Evolutionary conservation across 257 asterid species (phyloP).

Genomic region (Nemophila menziesii): DNA sequence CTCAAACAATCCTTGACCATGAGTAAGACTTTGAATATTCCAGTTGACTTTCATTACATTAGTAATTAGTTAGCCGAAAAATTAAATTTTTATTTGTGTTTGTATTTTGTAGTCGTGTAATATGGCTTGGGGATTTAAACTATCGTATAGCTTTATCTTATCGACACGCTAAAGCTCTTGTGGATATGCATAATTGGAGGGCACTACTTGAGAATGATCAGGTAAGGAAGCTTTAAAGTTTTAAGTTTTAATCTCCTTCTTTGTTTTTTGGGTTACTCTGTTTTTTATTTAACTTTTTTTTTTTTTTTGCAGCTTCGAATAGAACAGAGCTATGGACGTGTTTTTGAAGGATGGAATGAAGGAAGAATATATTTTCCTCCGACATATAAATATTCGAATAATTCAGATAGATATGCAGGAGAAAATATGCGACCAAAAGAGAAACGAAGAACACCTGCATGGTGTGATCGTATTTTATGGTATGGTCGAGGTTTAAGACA

Average conservation of each 20-base stretch:
- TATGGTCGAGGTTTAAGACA: slow-evolving; percentile 81
- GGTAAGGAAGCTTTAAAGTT: slow-evolving; percentile 32
- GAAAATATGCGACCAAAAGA: slow-evolving; percentile 64
- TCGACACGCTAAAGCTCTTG: slow-evolving; percentile 85
- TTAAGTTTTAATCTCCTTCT: background rate
- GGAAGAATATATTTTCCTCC: slow-evolving; percentile 90
- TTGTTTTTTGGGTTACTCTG: background rate
- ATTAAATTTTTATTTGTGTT: slow-evolving; percentile 9
- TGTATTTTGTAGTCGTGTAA: slow-evolving; percentile 60
- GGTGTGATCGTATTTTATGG: slow-evolving; percentile 99
- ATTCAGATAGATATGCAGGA: slow-evolving; percentile 81
- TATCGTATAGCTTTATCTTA: slow-evolving; percentile 84
- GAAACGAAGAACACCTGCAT: slow-evolving; percentile 90
- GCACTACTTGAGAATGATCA: slow-evolving; percentile 91
- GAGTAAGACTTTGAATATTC: slow-evolving; percentile 36
- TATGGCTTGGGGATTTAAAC: slow-evolving; percentile 97
- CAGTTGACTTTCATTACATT: no score
- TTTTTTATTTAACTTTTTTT: background rate
- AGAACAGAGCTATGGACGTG: slow-evolving; percentile 67
- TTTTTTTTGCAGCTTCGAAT: slow-evolving; percentile 52
- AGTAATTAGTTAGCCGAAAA: background rate
- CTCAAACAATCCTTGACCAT: slow-evolving; percentile 92
- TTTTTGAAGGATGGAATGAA: slow-evolving; percentile 77
- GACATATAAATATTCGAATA: slow-evolving; percentile 74
- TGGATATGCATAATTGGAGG: slow-evolving; percentile 96